Evolutionary conservation across 805 yeast genomes (phyloP).

Genomic region (Clavispora phyllophila): DNA sequence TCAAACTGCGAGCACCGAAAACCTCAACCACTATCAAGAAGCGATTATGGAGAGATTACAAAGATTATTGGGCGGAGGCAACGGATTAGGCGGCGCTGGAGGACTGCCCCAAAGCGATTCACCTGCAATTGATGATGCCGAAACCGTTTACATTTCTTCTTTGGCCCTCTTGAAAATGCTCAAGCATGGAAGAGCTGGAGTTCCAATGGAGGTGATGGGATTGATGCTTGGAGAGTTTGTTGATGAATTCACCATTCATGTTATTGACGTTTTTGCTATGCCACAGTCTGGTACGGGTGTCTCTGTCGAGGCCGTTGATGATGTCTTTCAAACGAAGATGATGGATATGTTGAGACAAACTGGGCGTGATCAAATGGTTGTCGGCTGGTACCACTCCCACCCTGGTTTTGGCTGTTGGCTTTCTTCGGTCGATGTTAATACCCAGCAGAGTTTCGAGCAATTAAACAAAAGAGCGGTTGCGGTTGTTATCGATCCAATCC

Average conservation of each 20-base stretch:
- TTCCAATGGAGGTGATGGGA: conserved; percentile 86
- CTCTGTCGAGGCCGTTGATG: conserved; percentile 98
- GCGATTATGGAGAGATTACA: conserved; percentile 45
- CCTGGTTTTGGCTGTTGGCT: conserved; percentile 99
- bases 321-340: conserved; percentile 97
- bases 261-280: conserved; percentile 98
- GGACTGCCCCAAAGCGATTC: conserved; percentile 53
- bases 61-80: conserved; percentile 40
- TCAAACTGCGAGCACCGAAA: conserved; percentile 1
- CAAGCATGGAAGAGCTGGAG: conserved; percentile 93
- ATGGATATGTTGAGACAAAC: conserved; percentile 99
- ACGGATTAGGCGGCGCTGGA: conserved; percentile 39
- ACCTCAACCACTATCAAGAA: not conserved
- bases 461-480: conserved; percentile 95
- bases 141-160: conserved; percentile 93
- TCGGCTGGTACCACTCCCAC: conserved; percentile 99
- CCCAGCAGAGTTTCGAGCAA: conserved; percentile 97
- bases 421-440: conserved; percentile 93
- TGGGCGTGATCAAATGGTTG: conserved; percentile 99
- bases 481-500: conserved; percentile 97
- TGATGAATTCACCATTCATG: conserved; percentile 95
- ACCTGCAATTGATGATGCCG: conserved; percentile 89
- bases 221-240: conserved; percentile 97
- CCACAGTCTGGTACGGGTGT: conserved; percentile 99
- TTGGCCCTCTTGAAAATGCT: conserved; percentile 93